phyloP scores from a whole-genome alignment of 2,329 filamentous ascomycete genomes.

The Arthroderma sp. region DNA sequence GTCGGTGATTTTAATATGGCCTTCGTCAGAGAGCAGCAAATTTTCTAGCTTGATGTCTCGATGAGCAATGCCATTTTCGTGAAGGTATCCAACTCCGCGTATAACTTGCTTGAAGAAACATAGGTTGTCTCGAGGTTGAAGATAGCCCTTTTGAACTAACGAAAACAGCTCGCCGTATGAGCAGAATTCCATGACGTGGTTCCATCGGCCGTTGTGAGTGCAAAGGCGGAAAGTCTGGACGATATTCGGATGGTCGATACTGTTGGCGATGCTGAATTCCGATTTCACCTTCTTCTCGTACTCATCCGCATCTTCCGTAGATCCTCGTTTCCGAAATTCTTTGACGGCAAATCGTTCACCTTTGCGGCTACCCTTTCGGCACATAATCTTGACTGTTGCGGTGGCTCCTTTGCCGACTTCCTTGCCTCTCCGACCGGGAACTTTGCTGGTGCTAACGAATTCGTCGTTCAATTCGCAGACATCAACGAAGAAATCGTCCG shows the following conservation, averaged over 20 bases:
- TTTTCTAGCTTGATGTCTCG: conserved; percentile 88
- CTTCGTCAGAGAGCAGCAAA: conserved; percentile 61
- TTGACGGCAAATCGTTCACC: conserved; percentile 69
- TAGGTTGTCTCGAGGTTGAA: conserved; percentile 54
- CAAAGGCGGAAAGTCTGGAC: conserved; percentile 68
- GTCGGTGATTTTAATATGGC: conserved; percentile 80
- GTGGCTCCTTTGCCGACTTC: conserved; percentile 70
- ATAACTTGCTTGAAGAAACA: conserved; percentile 86
- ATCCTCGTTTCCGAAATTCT: conserved; percentile 64
- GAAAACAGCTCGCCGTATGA: conserved; percentile 66
- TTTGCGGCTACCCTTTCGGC: conserved; percentile 48
- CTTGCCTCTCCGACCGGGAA: conserved; percentile 60
- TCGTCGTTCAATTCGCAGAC: conserved; percentile 55
- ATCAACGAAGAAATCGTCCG: conserved; percentile 61
- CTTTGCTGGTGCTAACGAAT: conserved; percentile 56
- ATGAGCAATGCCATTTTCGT: conserved; percentile 73
- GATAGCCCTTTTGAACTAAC: conserved; percentile 57
- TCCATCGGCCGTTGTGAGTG: conserved; percentile 62
- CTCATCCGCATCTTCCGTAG: conserved; percentile 55
- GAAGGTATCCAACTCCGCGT: conserved; percentile 69
- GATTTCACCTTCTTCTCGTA: conserved; percentile 86
- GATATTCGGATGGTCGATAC: conserved; percentile 73
- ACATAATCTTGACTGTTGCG: conserved; percentile 71
- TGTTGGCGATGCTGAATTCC: conserved; percentile 78
- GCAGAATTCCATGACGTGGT: conserved; percentile 90